A percentile compares a stretch with the other conserved stretches of the same genome.
These are phyloP conservation scores for Ogataea saltuana DNA, from an alignment of 805 yeast genomes.

Conservation along the genomic window DNA sequence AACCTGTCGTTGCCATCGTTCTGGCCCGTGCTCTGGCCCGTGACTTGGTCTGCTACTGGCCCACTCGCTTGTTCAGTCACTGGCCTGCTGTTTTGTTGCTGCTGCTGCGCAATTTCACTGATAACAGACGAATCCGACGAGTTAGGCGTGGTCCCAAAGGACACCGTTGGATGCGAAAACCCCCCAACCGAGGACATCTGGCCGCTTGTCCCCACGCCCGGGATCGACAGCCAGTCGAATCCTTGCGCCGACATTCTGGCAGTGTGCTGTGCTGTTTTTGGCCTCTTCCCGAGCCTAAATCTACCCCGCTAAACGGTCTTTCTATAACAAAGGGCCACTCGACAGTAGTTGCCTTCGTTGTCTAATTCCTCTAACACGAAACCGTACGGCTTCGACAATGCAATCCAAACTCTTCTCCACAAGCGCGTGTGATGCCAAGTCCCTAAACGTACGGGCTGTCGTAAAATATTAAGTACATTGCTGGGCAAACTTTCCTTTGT, in stretches of 20 bases:
- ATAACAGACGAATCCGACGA: constrained; percentile 14
- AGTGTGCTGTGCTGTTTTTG: background rate
- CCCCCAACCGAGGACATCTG: background rate
- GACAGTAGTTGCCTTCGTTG: constrained; percentile 1
- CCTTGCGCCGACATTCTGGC: constrained; percentile 22
- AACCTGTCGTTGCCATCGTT: constrained; percentile 16
- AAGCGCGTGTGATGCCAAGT: background rate
- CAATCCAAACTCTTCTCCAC: background rate
- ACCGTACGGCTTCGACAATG: too few relatives aligned
- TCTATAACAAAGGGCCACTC: constrained; percentile 3
- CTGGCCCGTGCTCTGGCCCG: too few relatives aligned
- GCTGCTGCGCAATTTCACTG: constrained; percentile 12
- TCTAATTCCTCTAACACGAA: too few relatives aligned
- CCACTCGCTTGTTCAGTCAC: too few relatives aligned
- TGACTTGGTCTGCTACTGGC: too few relatives aligned
- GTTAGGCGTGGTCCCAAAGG: constrained; percentile 41
- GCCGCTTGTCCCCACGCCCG: constrained; percentile 17
- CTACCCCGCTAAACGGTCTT: too few relatives aligned
- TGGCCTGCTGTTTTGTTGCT: constrained; percentile 3
- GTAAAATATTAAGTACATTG: background rate
- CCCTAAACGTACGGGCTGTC: background rate
- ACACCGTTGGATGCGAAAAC: constrained; percentile 49
- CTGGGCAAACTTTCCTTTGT: background rate
- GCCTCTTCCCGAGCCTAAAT: background rate
- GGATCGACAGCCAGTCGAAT: constrained; percentile 27